phyloP scores from a whole-genome alignment of 202 grass and related monocot genomes.

The Cymbopogon flexuosus region DNA sequence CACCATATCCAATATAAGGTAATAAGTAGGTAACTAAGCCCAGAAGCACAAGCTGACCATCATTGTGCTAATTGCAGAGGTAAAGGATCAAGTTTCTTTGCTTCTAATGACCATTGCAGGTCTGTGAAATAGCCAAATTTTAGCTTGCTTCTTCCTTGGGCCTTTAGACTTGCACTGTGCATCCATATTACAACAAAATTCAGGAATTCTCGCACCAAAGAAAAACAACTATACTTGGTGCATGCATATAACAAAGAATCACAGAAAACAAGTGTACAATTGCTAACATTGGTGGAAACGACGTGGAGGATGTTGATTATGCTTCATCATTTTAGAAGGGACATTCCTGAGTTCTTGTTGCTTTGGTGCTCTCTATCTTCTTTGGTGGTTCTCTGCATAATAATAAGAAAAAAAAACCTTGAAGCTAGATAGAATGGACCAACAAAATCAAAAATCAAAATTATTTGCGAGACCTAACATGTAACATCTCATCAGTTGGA shows the following conservation, averaged over 20 bases:
- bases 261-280: not conserved
- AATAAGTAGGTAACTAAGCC: not conserved
- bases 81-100: too few relatives aligned
- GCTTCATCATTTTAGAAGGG: not conserved
- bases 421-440: not conserved
- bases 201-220: not conserved
- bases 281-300: not conserved
- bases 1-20: not conserved
- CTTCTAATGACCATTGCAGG: not conserved
- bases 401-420: too few relatives aligned
- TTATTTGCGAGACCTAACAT: not conserved
- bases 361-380: not conserved
- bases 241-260: too few relatives aligned
- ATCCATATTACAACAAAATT: not conserved
- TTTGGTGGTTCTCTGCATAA: not conserved
- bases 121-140: not conserved
- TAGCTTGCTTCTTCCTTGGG: not conserved
- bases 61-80: not conserved
- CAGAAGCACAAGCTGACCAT: not conserved
- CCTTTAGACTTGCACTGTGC: not conserved
- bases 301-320: not conserved
- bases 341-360: not conserved
- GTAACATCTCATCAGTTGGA: too few relatives aligned
- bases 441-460: not conserved
- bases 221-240: too few relatives aligned